Percentiles rank a stretch among this genome's conserved stretches.
Evolutionary conservation across 1,139 yeast genomes (phyloP).

Genomic region (Ashbya aceris): DNA sequence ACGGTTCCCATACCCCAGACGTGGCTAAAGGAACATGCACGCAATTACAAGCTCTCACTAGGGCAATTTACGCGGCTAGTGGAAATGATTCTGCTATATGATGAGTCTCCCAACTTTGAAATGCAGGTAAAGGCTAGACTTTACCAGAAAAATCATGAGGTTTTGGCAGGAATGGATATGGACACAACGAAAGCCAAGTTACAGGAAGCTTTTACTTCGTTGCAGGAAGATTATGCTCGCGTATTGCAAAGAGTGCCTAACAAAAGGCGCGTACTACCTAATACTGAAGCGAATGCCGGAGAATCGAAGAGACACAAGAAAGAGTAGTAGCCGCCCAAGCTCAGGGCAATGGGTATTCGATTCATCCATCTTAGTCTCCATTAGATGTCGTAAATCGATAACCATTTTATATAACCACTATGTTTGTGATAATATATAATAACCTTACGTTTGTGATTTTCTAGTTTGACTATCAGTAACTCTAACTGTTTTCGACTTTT

Average conservation of each 20-base stretch:
- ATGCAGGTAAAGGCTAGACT: slow-evolving; percentile 62
- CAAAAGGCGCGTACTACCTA: background rate
- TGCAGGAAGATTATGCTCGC: slow-evolving; percentile 61
- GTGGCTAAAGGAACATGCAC: slow-evolving; percentile 37
- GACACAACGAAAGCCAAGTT: slow-evolving; percentile 57
- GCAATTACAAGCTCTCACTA: slow-evolving; percentile 52
- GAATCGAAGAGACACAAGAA: slow-evolving; percentile 1
- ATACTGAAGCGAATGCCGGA: background rate
- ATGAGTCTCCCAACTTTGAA: slow-evolving; percentile 32
- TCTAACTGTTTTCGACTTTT: too few relatives aligned
- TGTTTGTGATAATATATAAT: too few relatives aligned
- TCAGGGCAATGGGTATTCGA: too few relatives aligned
- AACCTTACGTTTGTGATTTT: too few relatives aligned
- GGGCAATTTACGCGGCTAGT: slow-evolving; percentile 70
- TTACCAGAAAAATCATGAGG: slow-evolving; percentile 71
- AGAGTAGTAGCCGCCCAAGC: too few relatives aligned
- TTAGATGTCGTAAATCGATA: too few relatives aligned
- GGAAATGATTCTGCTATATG: slow-evolving; percentile 62
- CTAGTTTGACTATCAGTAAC: too few relatives aligned
- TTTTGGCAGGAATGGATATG: slow-evolving; percentile 54
- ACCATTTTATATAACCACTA: too few relatives aligned
- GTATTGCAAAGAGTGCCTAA: slow-evolving; percentile 8
- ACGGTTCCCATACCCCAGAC: slow-evolving; percentile 15
- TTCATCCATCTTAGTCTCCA: too few relatives aligned
- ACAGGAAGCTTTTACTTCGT: slow-evolving; percentile 62